Percentiles rank a stretch among this genome's conserved stretches.
Evolutionary conservation across 495 filamentous ascomycete genomes (phyloP).

Genomic region (Penicillium taxi): DNA sequence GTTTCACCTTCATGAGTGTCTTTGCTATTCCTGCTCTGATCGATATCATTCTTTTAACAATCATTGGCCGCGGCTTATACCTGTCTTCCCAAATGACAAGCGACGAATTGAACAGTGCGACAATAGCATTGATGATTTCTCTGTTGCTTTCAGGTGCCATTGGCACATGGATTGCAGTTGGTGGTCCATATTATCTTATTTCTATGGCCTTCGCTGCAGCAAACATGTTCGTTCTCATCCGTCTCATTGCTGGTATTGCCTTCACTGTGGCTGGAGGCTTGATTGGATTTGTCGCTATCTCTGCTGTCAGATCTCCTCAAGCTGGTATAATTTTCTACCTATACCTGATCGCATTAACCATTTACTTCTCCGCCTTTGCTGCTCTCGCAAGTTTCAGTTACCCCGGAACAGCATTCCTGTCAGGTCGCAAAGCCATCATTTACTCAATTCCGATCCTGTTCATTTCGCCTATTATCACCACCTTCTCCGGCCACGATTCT

Average conservation of each 20-base stretch:
- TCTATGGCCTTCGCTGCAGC: slow-evolving; percentile 53
- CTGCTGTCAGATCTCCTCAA: slow-evolving; percentile 27
- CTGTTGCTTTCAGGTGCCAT: slow-evolving; percentile 49
- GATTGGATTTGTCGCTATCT: slow-evolving; percentile 43
- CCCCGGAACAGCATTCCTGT: slow-evolving; percentile 45
- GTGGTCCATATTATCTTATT: slow-evolving; percentile 53
- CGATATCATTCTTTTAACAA: slow-evolving; percentile 50
- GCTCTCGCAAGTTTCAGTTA: slow-evolving; percentile 51
- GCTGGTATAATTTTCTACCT: slow-evolving; percentile 44
- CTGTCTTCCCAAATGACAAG: slow-evolving; percentile 46
- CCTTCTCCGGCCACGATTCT: slow-evolving; percentile 39
- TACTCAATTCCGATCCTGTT: slow-evolving; percentile 41
- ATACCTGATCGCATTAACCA: slow-evolving; percentile 41
- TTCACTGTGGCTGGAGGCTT: slow-evolving; percentile 43
- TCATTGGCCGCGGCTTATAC: slow-evolving; percentile 51
- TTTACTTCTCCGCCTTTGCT: slow-evolving; percentile 44
- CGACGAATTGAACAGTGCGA: slow-evolving; percentile 46
- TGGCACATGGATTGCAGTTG: slow-evolving; percentile 51
- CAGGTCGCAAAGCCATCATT: slow-evolving; percentile 40
- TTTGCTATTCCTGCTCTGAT: slow-evolving; percentile 55
- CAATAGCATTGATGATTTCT: slow-evolving; percentile 49
- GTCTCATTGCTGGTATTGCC: slow-evolving; percentile 51
- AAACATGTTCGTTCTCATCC: slow-evolving; percentile 53
- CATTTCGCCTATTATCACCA: slow-evolving; percentile 40
- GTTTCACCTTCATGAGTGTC: slow-evolving; percentile 51